Evolutionary conservation across 2,329 filamentous ascomycete genomes (phyloP).

Genomic region (Neoarthrinium moseri): DNA sequence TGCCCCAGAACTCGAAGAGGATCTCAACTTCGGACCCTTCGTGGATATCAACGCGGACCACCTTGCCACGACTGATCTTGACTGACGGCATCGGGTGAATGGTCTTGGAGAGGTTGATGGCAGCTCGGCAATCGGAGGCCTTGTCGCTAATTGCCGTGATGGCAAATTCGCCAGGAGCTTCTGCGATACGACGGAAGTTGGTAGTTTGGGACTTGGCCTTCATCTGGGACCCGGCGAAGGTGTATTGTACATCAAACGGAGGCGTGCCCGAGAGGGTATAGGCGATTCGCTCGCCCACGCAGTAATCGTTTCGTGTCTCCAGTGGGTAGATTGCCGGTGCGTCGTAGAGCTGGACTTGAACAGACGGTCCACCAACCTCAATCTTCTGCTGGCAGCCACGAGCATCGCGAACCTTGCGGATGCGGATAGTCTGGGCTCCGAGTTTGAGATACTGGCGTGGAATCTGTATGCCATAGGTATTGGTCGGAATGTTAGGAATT

Average conservation of each 20-base stretch:
- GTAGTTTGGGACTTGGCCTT: constrained; percentile 78
- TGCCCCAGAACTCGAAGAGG: constrained; percentile 91
- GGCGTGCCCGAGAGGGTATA: constrained; percentile 89
- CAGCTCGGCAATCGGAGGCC: constrained; percentile 82
- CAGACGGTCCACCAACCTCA: constrained; percentile 68
- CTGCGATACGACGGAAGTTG: constrained; percentile 89
- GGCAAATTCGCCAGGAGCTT: constrained; percentile 83
- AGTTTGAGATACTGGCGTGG: constrained; percentile 82
- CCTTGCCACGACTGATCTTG: constrained; percentile 79
- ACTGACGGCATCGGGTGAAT: constrained; percentile 94
- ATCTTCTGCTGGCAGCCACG: constrained; percentile 82
- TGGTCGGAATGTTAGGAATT: constrained; percentile 74
- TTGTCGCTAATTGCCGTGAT: constrained; percentile 87
- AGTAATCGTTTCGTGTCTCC: constrained; percentile 84
- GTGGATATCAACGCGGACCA: constrained; percentile 86
- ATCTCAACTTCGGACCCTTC: constrained; percentile 95
- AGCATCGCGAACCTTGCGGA: constrained; percentile 85
- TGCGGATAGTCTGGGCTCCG: constrained; percentile 84
- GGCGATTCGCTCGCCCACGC: constrained; percentile 89
- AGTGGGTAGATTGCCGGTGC: constrained; percentile 87
- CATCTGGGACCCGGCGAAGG: constrained; percentile 74
- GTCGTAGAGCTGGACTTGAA: constrained; percentile 90
- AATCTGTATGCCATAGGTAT: constrained; percentile 76
- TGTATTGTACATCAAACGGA: constrained; percentile 91
- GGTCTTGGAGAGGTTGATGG: constrained; percentile 72